Conservation (phyloP, 805 yeast species). For the Ogataea allantospora region DNA sequence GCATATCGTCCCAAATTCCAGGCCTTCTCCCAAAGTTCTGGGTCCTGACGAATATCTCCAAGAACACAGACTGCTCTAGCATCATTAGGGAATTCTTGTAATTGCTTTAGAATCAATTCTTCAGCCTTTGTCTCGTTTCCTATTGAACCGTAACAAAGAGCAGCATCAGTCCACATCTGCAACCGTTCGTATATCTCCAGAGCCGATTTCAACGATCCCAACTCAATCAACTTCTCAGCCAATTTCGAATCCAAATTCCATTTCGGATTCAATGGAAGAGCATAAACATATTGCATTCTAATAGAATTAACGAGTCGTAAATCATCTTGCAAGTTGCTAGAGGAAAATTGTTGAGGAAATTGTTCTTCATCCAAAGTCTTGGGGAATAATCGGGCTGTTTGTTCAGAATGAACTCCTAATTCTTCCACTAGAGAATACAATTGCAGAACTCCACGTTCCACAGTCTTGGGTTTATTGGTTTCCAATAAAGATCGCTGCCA, state of each 20-base stretch:
- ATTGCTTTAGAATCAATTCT: conserved; percentile 51
- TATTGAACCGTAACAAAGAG: conserved; percentile 84
- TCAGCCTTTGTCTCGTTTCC: conserved; percentile 72
- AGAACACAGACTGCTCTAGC: conserved; percentile 80
- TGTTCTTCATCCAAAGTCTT: conserved; percentile 32
- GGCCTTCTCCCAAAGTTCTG: conserved; percentile 73
- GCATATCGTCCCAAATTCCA: conserved; percentile 86
- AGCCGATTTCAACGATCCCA: conserved; percentile 85
- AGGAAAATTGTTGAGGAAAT: conserved; percentile 23
- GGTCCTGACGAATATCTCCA: conserved; percentile 83
- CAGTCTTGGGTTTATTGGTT: conserved; percentile 74
- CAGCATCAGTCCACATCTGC: conserved; percentile 75
- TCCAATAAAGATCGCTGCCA: conserved; percentile 91
- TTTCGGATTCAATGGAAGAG: conserved; percentile 73
- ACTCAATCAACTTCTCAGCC: conserved; percentile 82
- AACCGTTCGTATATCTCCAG: conserved; percentile 83
- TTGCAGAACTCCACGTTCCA: conserved; percentile 91
- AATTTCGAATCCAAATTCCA: conserved; percentile 81
- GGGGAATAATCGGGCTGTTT: conserved; percentile 52
- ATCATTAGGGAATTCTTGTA: conserved; percentile 61
- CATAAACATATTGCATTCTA: conserved; percentile 69
- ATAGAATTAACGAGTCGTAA: conserved; percentile 41
- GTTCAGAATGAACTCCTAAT: conserved; percentile 61
- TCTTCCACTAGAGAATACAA: conserved; percentile 91
- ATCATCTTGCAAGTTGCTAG: conserved; percentile 23